Percentiles rank a stretch among this genome's conserved stretches.
phyloP scores from a whole-genome alignment of 2,329 filamentous ascomycete species.

The Aureobasidium lini region DNA sequence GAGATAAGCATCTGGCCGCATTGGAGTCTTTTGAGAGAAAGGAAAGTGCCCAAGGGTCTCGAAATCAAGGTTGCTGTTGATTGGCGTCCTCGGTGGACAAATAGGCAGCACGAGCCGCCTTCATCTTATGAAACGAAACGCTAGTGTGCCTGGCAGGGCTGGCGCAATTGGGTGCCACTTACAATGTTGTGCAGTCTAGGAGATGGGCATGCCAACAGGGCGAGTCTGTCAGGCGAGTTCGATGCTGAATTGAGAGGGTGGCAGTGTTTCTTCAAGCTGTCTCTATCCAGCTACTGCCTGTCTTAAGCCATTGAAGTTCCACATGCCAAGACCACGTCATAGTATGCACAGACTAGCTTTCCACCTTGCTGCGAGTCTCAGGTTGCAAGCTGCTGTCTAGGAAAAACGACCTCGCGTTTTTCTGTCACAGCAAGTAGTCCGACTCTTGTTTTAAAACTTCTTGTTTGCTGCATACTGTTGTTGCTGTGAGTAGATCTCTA shows the following conservation, averaged over 20 bases:
- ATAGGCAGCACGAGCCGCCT: conserved; percentile 9
- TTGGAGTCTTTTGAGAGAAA: conserved; percentile 3
- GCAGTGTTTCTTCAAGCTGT: neutral
- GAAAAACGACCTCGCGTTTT: neutral
- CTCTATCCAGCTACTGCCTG: neutral
- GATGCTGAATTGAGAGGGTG: neutral
- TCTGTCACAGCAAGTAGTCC: neutral
- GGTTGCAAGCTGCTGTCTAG: neutral
- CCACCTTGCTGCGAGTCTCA: neutral
- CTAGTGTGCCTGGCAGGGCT: conserved; percentile 3
- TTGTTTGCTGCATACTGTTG: neutral
- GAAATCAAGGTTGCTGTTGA: conserved; percentile 8
- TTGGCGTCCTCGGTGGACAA: conserved; percentile 1
- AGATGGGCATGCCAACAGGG: conserved; percentile 2
- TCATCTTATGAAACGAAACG: conserved; percentile 10
- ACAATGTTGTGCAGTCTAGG: neutral
- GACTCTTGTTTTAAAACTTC: neutral
- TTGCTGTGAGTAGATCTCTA: neutral
- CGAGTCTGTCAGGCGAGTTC: neutral
- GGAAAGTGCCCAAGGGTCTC: neutral
- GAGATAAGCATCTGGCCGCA: conserved; percentile 8
- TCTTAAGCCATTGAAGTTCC: neutral
- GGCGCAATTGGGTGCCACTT: neutral
- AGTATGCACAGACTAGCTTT: conserved; percentile 1
- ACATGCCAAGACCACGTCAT: conserved; percentile 5